phyloP scores from a whole-genome alignment of 257 asterid species.

The Penstemon barbatus region DNA sequence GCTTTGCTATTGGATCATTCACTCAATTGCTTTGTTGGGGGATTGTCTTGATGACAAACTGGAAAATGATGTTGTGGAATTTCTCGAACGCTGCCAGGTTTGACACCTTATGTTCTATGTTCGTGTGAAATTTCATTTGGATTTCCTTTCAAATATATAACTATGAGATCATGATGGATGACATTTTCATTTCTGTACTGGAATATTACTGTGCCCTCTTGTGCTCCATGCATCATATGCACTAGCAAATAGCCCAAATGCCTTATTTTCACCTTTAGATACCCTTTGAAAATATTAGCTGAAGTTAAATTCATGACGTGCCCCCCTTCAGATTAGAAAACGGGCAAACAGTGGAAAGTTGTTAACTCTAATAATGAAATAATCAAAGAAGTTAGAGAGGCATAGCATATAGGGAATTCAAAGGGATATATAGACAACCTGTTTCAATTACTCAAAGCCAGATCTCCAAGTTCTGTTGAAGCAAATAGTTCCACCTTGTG shows the following conservation, averaged over 20 bases:
- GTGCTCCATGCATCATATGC: neutral
- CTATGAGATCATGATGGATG: no score
- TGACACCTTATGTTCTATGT: neutral
- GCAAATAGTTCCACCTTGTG: no score
- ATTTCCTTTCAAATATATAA: no score
- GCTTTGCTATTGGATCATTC: conserved; percentile 95
- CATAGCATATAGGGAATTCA: neutral
- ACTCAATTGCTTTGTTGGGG: conserved; percentile 78
- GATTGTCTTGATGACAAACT: conserved; percentile 61
- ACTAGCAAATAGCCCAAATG: neutral
- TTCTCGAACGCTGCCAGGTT: conserved; percentile 86
- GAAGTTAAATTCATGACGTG: conserved; percentile 4
- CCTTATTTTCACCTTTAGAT: neutral
- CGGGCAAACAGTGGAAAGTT: neutral
- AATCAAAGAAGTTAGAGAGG: conserved; percentile 6
- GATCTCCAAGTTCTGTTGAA: neutral
- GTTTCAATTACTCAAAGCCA: neutral
- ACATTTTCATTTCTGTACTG: conserved; percentile 8
- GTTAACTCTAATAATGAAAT: neutral
- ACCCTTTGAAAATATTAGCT: neutral
- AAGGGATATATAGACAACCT: neutral
- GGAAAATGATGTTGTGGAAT: conserved; percentile 60
- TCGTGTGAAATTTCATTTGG: no score
- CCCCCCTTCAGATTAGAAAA: neutral
- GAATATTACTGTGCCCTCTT: neutral